phyloP scores from a whole-genome alignment of 345 rosid genomes.

The Bruguiera sexangula region DNA sequence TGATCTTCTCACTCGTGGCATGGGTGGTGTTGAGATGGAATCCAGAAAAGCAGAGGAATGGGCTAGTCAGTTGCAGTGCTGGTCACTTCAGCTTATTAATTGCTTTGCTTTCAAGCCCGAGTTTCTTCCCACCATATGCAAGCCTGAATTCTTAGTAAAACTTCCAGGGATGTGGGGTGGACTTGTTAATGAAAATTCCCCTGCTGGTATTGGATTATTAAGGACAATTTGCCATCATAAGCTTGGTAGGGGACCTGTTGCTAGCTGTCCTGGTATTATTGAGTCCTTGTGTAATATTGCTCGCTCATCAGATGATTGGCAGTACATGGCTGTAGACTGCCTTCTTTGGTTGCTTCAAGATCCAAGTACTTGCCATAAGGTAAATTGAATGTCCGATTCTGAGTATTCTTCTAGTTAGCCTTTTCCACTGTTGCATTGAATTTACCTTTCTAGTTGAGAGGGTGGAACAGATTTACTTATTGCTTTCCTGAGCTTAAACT shows the following conservation, averaged over 20 bases:
- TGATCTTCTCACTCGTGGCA: slow-evolving; percentile 95
- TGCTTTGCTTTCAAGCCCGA: slow-evolving; percentile 98
- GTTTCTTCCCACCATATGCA: slow-evolving; percentile 87
- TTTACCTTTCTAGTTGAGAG: no score
- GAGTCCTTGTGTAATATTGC: slow-evolving; percentile 92
- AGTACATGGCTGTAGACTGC: slow-evolving; percentile 96
- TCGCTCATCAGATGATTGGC: slow-evolving; percentile 99
- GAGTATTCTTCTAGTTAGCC: no score
- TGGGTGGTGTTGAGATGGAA: slow-evolving; percentile 99
- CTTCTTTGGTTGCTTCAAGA: slow-evolving; percentile 98
- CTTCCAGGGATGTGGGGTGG: slow-evolving; percentile 99
- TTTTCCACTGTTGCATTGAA: no score
- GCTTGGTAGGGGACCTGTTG: slow-evolving; percentile 86
- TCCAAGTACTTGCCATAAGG: slow-evolving; percentile 82
- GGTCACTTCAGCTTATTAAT: slow-evolving; percentile 99
- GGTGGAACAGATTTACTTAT: no score
- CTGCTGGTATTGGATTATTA: slow-evolving; percentile 93
- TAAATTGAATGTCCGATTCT: slow-evolving; percentile 13
- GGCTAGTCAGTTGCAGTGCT: slow-evolving; percentile 97
- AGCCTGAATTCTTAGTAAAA: slow-evolving; percentile 82
- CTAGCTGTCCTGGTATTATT: slow-evolving; percentile 75
- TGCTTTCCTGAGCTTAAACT: no score
- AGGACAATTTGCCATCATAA: slow-evolving; percentile 97
- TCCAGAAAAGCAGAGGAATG: slow-evolving; percentile 98
- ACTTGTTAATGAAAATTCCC: slow-evolving; percentile 95